Evolutionary conservation across 306 rosid species (phyloP).

Genomic region (Trichosanthes truncata): DNA sequence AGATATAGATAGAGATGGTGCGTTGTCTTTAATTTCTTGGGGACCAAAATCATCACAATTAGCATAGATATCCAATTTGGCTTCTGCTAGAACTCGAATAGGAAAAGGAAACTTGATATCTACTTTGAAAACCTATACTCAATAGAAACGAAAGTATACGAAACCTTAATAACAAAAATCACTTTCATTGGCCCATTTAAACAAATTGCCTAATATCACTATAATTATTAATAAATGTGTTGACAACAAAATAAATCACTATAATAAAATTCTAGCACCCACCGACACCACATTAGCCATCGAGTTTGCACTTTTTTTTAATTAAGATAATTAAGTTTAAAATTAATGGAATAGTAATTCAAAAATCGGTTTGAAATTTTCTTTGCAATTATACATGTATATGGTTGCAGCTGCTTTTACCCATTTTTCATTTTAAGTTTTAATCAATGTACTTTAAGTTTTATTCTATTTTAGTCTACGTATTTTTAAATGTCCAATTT

Average conservation of each 20-base stretch:
- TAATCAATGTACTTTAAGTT: no score
- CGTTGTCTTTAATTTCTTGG: background rate
- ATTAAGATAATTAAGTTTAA: no score
- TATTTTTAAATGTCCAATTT: no score
- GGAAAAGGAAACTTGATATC: background rate
- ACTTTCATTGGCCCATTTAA: background rate
- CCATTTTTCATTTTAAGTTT: no score
- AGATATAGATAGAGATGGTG: background rate
- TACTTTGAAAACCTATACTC: background rate
- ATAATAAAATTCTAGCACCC: background rate
- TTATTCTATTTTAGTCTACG: no score
- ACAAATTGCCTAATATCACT: background rate
- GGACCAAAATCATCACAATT: background rate
- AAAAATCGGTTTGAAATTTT: no score
- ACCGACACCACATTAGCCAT: conserved; percentile 2
- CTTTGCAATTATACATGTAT: no score
- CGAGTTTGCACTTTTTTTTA: no score
- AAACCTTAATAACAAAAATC: background rate
- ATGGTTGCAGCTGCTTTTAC: no score
- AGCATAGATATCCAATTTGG: background rate
- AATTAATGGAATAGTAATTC: no score
- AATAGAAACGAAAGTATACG: background rate
- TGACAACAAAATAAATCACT: background rate
- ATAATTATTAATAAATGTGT: background rate
- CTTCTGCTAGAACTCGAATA: background rate